Evolutionary conservation across 2,329 filamentous ascomycete species (phyloP), one percentile per base, ranked within the genome.

Genomic region (Epichloe scottii): DNA sequence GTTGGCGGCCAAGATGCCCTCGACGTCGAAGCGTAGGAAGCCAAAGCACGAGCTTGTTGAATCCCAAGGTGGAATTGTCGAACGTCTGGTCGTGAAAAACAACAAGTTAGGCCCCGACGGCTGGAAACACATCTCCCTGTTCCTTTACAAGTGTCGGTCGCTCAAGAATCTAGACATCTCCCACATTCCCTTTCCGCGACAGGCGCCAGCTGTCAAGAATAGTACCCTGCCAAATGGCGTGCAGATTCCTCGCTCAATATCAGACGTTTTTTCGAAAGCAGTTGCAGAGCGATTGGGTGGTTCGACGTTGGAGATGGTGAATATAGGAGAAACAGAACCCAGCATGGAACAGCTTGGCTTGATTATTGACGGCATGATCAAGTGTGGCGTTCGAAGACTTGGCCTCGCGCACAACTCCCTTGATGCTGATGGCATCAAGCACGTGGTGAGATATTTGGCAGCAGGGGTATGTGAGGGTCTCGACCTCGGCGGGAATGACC

Each of bases 51-150:
- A 70, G 8, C 53, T 66, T 1, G 67, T 65, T 1, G 67, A 70
- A 12, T 69, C 74, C 2, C 75, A 79, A 48, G 79, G 80, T 46
- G 89, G 89, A 15, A 81, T 94, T 1, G 80, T 97, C 4, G 89
- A 96, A 69, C 86, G 89, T 55, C 70, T 98, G 6, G 85, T 88
- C 2, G 69, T 98, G 41, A 95, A 94, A 68, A 89, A 94, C 68
- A 97, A 97, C 63, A 91, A 89, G 60, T 84, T 97, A 53, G 86
- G 88, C 0, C 74, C 76, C 0, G 85, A 94, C 56, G 93, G 91
- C 15, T 98, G 93, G 93, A 89, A 85, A 60, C 82, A 97, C 63
- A 82, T 97, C 52, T 85, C 85, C 40, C 72, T 95, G 6, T 98
- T 97, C 63, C 75, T 95, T 49, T 88, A 95, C 67, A 84, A 96